Evolutionary conservation across 768 basidiomycete genomes (phyloP).

Genomic region (Collybia mongolica): DNA sequence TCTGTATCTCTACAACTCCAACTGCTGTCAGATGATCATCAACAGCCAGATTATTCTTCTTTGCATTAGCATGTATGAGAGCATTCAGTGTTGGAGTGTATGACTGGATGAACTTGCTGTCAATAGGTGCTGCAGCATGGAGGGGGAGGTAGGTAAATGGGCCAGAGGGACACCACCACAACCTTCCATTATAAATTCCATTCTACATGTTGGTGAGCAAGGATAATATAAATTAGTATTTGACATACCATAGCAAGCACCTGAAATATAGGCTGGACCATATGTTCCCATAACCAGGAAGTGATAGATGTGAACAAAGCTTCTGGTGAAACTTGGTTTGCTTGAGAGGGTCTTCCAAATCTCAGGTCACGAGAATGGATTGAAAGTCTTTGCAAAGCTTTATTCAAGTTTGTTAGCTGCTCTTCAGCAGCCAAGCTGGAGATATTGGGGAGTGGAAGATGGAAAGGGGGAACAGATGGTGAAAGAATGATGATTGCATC

Average conservation of each 20-base stretch:
- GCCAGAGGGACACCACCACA: constrained; percentile 17
- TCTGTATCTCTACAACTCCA: background rate
- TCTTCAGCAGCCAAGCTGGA: background rate
- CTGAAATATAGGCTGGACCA: constrained; percentile 9
- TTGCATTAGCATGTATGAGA: constrained; percentile 5
- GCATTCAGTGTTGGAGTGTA: constrained; percentile 12
- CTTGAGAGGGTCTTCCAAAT: background rate
- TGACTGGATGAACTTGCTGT: constrained; percentile 8
- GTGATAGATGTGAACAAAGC: constrained; percentile 5
- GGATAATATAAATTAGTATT: background rate
- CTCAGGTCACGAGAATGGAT: constrained; percentile 3
- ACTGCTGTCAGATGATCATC: background rate
- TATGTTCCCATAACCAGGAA: constrained; percentile 8
- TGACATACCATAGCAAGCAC: constrained; percentile 2
- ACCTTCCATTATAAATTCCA: constrained; percentile 7
- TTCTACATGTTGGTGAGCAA: background rate
- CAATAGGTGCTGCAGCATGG: constrained; percentile 8
- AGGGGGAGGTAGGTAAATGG: constrained; percentile 12
- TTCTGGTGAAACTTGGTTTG: background rate
- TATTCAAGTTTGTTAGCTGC: no score
- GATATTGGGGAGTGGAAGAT: background rate
- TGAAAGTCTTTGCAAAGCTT: background rate
- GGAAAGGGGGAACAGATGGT: background rate
- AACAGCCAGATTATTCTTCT: background rate
- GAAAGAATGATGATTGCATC: constrained; percentile 14